Conservation (phyloP, 768 basidiomycete species). For the Boletellus sp. region DNA sequence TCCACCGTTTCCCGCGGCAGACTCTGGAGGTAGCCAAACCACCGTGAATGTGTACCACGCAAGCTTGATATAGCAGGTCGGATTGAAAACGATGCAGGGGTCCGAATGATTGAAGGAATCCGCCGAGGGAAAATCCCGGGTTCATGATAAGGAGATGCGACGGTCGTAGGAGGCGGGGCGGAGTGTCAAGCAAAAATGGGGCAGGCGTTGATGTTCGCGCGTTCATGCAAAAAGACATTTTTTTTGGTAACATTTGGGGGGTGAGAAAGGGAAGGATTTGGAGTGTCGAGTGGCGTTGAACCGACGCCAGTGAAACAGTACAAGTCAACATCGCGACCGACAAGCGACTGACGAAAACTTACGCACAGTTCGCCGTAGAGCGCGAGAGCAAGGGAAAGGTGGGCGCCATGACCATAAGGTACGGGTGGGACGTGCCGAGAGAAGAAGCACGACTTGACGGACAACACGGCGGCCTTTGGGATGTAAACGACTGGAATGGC, state of each 20-base stretch:
- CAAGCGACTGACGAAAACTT: neutral
- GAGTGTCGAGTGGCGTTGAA: constrained; percentile 10
- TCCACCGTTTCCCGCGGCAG: constrained; percentile 51
- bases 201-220: constrained; percentile 21
- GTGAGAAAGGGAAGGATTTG: constrained; percentile 9
- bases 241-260: constrained; percentile 6
- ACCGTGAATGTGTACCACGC: constrained; percentile 47
- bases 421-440: constrained; percentile 40
- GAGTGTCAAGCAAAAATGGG: constrained; percentile 16
- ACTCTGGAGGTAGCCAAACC: constrained; percentile 65
- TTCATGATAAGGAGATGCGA: constrained; percentile 14
- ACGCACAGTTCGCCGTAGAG: constrained; percentile 65
- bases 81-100: constrained; percentile 6
- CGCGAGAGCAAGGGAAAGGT: constrained; percentile 58
- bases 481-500: constrained; percentile 58
- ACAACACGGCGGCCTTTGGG: constrained; percentile 60
- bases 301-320: constrained; percentile 7
- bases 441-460: constrained; percentile 52
- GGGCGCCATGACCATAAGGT: constrained; percentile 56
- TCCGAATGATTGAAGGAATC: constrained; percentile 7
- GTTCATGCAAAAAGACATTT: constrained; percentile 16
- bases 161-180: constrained; percentile 8
- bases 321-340: constrained; percentile 6
- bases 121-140: constrained; percentile 26
- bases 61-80: constrained; percentile 37